A percentile compares a stretch with the other conserved stretches of the same genome.
phyloP scores from a whole-genome alignment of 2,329 filamentous ascomycete genomes.

The Polytolypa hystricis region DNA sequence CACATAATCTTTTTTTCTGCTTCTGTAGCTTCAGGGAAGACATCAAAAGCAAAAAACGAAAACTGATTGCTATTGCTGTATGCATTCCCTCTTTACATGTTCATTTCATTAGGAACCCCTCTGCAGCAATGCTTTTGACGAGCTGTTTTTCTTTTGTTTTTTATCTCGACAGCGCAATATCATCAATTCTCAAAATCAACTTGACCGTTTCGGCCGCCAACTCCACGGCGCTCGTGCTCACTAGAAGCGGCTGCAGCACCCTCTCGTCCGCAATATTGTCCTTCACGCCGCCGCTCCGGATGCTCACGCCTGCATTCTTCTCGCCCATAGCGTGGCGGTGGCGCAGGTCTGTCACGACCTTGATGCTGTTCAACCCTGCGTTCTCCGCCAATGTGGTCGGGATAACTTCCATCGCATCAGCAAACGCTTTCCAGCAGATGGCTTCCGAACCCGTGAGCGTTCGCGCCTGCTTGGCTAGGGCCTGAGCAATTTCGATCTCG shows the following conservation, averaged over 20 bases:
- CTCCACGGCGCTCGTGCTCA: constrained; percentile 96
- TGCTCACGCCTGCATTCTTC: constrained; percentile 92
- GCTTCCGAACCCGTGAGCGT: constrained; percentile 82
- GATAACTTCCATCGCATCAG: constrained; percentile 93
- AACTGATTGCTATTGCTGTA: not conserved
- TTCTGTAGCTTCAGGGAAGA: constrained; percentile 1
- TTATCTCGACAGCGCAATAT: constrained; percentile 47
- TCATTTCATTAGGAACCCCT: not conserved
- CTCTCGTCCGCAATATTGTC: constrained; percentile 95
- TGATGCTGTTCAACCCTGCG: constrained; percentile 94
- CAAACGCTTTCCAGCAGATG: constrained; percentile 98
- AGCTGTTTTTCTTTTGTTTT: not conserved
- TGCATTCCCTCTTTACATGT: not conserved
- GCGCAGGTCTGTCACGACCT: constrained; percentile 90
- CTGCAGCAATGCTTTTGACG: not conserved
- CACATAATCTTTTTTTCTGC: not conserved
- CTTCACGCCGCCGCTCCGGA: constrained; percentile 95
- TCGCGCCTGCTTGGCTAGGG: constrained; percentile 70
- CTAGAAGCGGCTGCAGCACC: constrained; percentile 86
- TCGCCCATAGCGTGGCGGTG: constrained; percentile 92
- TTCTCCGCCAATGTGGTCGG: constrained; percentile 96
- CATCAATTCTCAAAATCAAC: constrained; percentile 68
- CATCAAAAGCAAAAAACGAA: not conserved
- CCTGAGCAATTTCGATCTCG: constrained; percentile 89
- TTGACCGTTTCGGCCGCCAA: constrained; percentile 96